phyloP scores from a whole-genome alignment of 2,329 filamentous ascomycete species.

The Cladosporium oxysporum region DNA sequence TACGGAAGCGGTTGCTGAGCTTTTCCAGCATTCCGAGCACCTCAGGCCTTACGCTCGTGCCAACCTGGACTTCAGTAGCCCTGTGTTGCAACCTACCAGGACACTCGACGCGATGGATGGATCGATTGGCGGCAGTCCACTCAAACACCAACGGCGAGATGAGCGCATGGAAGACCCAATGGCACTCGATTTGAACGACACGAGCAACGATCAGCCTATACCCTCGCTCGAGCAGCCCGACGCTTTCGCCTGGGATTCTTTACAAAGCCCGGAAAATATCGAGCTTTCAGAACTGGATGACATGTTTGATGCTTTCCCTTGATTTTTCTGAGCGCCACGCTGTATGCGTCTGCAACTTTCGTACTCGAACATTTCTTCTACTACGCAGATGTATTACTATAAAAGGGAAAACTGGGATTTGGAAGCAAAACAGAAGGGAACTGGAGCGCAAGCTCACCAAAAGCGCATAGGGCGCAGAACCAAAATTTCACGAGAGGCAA shows the following conservation, averaged over 20 bases:
- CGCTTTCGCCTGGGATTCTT: slow-evolving; percentile 34
- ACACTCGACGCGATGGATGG: background rate
- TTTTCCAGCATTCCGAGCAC: slow-evolving; percentile 50
- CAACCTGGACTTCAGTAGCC: slow-evolving; percentile 48
- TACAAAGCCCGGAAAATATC: slow-evolving; percentile 79
- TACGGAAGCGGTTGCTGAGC: slow-evolving; percentile 50
- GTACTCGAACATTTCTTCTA: background rate
- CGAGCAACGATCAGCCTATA: background rate
- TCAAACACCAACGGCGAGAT: slow-evolving; percentile 29
- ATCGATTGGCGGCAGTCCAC: background rate
- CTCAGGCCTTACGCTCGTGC: slow-evolving; percentile 52
- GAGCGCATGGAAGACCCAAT: slow-evolving; percentile 31
- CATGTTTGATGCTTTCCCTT: slow-evolving; percentile 63
- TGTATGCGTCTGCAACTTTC: background rate
- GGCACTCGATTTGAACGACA: slow-evolving; percentile 11
- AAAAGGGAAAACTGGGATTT: background rate
- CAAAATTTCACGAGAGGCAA: background rate
- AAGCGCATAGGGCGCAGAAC: background rate
- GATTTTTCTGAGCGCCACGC: slow-evolving; percentile 24
- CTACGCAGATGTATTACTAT: slow-evolving; percentile 14
- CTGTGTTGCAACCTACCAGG: slow-evolving; percentile 38
- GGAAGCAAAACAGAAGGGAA: background rate
- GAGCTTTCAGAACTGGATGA: slow-evolving; percentile 92
- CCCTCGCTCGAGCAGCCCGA: slow-evolving; percentile 1
- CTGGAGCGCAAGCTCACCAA: slow-evolving; percentile 6